These are phyloP conservation scores for Colletotrichum tabaci DNA, from an alignment of 2,329 filamentous ascomycete species.

Conservation along the genomic window DNA sequence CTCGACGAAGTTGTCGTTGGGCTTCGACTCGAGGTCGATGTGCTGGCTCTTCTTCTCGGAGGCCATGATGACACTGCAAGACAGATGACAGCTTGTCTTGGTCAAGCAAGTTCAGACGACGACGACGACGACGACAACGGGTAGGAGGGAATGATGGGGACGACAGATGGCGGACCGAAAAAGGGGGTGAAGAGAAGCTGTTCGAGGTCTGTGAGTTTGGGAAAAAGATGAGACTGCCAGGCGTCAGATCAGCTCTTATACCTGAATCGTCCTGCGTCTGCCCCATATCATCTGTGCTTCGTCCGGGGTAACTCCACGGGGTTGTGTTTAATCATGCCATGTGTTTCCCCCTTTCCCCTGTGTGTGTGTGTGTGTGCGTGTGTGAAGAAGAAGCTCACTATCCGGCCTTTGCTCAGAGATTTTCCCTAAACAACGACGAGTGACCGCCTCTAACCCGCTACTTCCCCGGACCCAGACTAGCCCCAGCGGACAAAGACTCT, in stretches of 20 bases:
- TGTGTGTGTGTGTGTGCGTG: too few species aligned
- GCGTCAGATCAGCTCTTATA: slow-evolving; percentile 21
- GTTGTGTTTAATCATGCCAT: slow-evolving; percentile 26
- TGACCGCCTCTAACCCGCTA: neutral
- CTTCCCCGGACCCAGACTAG: slow-evolving; percentile 4
- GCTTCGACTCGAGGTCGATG: slow-evolving; percentile 46
- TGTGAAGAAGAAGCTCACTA: neutral
- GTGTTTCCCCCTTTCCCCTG: neutral
- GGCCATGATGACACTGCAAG: neutral
- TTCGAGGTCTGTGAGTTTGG: slow-evolving; percentile 5
- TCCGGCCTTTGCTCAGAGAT: neutral
- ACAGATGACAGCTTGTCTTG: neutral
- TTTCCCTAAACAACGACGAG: slow-evolving; percentile 3
- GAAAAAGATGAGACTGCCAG: slow-evolving; percentile 6
- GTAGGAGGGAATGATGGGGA: too few species aligned
- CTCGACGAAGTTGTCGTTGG: slow-evolving; percentile 46
- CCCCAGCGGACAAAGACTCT: slow-evolving; percentile 28
- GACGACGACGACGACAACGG: too few species aligned
- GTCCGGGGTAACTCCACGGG: slow-evolving; percentile 34
- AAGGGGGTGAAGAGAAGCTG: neutral
- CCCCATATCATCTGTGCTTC: slow-evolving; percentile 4
- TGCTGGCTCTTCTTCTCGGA: slow-evolving; percentile 24
- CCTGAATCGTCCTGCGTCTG: slow-evolving; percentile 3
- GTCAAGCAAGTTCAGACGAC: neutral
- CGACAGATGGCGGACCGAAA: neutral